These are phyloP conservation scores for Aspergillus pseudotamarii DNA, from an alignment of 2,329 filamentous ascomycete genomes.

Conservation along the genomic window DNA sequence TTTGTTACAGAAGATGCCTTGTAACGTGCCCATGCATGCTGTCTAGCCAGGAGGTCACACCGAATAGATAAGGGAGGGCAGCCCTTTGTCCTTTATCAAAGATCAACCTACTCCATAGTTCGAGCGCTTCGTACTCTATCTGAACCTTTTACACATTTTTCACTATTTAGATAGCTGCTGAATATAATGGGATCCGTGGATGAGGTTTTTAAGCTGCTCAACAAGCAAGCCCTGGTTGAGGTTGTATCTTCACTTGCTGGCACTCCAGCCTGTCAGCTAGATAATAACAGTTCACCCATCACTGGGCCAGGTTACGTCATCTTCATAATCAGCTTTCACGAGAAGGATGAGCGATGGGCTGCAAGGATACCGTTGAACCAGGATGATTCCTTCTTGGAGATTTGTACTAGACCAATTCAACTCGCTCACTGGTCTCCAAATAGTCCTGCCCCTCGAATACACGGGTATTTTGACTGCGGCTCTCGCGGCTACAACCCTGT, in stretches of 20 bases:
- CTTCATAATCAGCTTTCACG: neutral
- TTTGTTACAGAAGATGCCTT: too few relatives aligned
- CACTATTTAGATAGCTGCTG: neutral
- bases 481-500: neutral
- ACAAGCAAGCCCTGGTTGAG: neutral
- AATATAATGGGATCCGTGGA: neutral
- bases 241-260: neutral
- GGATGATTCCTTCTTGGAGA: neutral
- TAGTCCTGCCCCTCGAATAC: neutral
- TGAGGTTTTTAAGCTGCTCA: neutral
- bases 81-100: neutral
- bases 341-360: neutral
- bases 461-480: neutral
- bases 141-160: neutral
- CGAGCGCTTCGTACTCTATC: too few relatives aligned
- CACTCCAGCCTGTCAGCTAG: neutral
- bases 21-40: too few relatives aligned
- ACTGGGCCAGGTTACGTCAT: neutral
- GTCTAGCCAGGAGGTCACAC: neutral
- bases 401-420: neutral
- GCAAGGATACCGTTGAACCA: neutral
- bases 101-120: neutral
- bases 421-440: neutral
- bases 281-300: neutral
- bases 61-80: neutral